A percentile compares a stretch with the other conserved stretches of the same genome.
phyloP scores from a whole-genome alignment of 371 early-diverging fungal species.

The Circinella umbellata region DNA sequence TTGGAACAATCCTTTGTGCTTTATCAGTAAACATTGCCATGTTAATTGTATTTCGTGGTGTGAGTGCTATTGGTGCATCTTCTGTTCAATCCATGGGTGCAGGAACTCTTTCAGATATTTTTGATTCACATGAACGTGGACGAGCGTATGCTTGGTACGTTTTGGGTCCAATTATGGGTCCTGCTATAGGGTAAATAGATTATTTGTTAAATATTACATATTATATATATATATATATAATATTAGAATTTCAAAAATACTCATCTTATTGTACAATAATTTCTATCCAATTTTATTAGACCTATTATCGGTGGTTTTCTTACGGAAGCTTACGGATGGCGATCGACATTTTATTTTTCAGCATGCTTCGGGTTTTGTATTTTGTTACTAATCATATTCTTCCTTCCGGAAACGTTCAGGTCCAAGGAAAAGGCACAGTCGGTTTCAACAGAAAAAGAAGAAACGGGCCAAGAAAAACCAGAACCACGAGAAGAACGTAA shows the following conservation, averaged over 20 bases:
- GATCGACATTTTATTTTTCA: constrained; percentile 46
- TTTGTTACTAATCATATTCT: constrained; percentile 37
- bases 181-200: constrained; percentile 21
- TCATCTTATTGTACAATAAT: no score
- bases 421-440: constrained; percentile 1
- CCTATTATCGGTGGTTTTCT: constrained; percentile 55
- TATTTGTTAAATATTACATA: neutral
- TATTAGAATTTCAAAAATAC: no score
- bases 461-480: neutral
- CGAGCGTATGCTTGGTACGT: constrained; percentile 47
- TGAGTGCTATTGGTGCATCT: constrained; percentile 27
- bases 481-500: constrained; percentile 6
- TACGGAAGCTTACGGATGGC: constrained; percentile 50
- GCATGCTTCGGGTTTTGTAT: constrained; percentile 29
- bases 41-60: constrained; percentile 34
- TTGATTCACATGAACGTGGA: constrained; percentile 48
- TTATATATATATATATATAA: neutral
- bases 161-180: constrained; percentile 41
- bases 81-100: constrained; percentile 52
- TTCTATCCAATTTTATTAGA: constrained; percentile 13
- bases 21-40: constrained; percentile 31
- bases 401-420: constrained; percentile 44
- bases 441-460: neutral
- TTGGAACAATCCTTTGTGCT: constrained; percentile 28
- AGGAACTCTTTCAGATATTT: constrained; percentile 50